phyloP scores from a whole-genome alignment of 805 yeast species.

The Schizosaccharomyces japonicus region DNA sequence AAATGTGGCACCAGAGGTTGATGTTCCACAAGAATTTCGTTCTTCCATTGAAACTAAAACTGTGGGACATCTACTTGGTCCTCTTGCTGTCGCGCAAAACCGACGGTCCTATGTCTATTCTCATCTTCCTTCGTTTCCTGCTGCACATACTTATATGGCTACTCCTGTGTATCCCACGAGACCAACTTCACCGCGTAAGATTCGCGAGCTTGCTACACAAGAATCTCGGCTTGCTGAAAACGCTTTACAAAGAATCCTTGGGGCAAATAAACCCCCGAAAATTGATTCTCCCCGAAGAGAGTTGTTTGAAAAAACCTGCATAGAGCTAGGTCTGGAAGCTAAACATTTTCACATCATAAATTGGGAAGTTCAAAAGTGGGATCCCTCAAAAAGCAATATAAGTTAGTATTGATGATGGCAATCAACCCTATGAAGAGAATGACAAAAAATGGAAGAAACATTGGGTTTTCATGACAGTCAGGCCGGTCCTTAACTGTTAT shows the following conservation, averaged over 20 bases:
- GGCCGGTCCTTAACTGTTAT: not conserved
- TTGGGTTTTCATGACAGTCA: not conserved
- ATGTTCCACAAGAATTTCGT: not conserved
- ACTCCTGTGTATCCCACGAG: constrained; percentile 46
- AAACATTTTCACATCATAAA: not conserved
- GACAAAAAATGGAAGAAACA: no score
- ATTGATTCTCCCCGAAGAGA: not conserved
- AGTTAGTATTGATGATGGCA: not conserved
- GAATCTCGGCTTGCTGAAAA: constrained; percentile 64
- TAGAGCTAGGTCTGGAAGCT: not conserved
- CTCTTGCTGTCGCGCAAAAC: not conserved
- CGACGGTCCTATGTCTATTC: not conserved
- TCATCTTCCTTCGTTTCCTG: constrained; percentile 59
- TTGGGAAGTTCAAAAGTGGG: constrained; percentile 2
- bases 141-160: constrained; percentile 71
- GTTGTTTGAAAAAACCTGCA: not conserved
- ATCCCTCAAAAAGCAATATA: not conserved
- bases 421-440: not conserved
- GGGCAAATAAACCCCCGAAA: not conserved
- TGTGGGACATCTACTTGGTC: not conserved
- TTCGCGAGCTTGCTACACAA: constrained; percentile 48
- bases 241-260: constrained; percentile 29
- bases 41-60: not conserved
- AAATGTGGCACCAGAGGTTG: no score
- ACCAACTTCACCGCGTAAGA: constrained; percentile 41